A percentile compares a stretch with the other conserved stretches of the same genome.
These are phyloP conservation scores for Phytophthora hibernalis DNA, from an alignment of 352 stramenopile species.

Conservation along the genomic window DNA sequence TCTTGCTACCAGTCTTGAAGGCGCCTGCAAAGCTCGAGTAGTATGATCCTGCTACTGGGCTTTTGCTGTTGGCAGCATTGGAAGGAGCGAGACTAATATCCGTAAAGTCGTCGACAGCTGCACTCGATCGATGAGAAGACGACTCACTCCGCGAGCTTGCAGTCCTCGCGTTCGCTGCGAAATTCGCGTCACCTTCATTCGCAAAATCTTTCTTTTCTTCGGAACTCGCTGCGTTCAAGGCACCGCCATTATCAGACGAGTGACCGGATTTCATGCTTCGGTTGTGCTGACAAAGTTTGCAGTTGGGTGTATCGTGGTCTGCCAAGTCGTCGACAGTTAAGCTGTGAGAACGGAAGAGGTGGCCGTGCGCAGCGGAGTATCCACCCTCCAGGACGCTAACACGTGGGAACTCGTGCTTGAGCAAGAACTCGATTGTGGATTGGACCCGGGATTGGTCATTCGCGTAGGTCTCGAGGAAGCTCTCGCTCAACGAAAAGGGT, in stretches of 20 bases:
- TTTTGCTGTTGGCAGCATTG: constrained; percentile 17
- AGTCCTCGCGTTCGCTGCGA: constrained; percentile 17
- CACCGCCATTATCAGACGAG: background rate
- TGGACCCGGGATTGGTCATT: constrained; percentile 76
- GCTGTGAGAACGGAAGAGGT: constrained; percentile 56
- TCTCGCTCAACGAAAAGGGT: constrained; percentile 59
- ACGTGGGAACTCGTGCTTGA: constrained; percentile 74
- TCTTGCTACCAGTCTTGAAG: constrained; percentile 76
- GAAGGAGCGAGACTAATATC: constrained; percentile 38
- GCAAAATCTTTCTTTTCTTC: constrained; percentile 26
- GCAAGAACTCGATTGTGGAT: constrained; percentile 72
- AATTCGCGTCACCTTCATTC: constrained; percentile 14
- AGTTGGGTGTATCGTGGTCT: constrained; percentile 74
- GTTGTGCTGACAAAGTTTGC: constrained; percentile 71
- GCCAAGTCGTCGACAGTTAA: constrained; percentile 75
- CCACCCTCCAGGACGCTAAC: constrained; percentile 81
- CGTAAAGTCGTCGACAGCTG: constrained; percentile 23
- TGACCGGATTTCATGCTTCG: constrained; percentile 29
- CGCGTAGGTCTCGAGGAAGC: constrained; percentile 71
- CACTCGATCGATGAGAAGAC: constrained; percentile 7
- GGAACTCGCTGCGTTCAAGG: background rate
- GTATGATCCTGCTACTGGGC: constrained; percentile 44
- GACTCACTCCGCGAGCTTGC: constrained; percentile 25
- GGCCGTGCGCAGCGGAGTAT: constrained; percentile 64
- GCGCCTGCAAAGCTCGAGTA: constrained; percentile 76